Evolutionary conservation across 2,329 filamentous ascomycete species (phyloP), one percentile per base, ranked within the genome.

Genomic region (Penicillium sp.): DNA sequence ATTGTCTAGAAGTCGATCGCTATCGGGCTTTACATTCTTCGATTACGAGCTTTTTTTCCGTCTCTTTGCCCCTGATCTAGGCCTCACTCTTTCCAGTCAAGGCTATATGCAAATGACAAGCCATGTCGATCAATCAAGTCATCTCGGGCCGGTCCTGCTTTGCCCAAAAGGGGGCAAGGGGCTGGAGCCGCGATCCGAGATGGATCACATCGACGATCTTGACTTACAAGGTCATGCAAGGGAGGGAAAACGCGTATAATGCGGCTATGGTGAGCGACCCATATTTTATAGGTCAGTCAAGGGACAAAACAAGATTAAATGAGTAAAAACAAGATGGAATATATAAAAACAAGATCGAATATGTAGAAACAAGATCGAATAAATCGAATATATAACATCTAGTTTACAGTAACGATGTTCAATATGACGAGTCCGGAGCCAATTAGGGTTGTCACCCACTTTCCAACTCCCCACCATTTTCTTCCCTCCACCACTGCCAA

Each of bases 191-290:
- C 35, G 35, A 38, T 36, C 31, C 32, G 42, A 36, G 24, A 31
- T 22, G 27, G 34, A 38, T 36, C 35, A 43, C 22, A 32, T 26
- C 44, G 37, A 35, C 27, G 52, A 51, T 55, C 45, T 44, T 24
- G 44, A 32, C 35, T 37, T 40, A 16, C 14, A n/a, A n/a, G 36
- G n/a, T 22, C 23, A 49, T 40, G 53, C 50, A 55, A 53, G 53
- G 50, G 29, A 43, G 29, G 18, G 32, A 47, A 40, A 16, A 48
- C 44, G 52, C 53, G 50, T 53, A 54, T 54, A 54, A 50, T 50
- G 53, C 53, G 53, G 53, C 44, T 55, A 53, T 34, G 13, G 10
- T 29, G 16, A 29, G 23, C 8, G 23, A 32, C 28, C 18, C 26
- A 27, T 10, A 32, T 10, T 27, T 8, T 22, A 26, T 22, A 13